Conservation (phyloP, 2,329 filamentous ascomycete species). For the Scopulariopsis brevicaulis region DNA sequence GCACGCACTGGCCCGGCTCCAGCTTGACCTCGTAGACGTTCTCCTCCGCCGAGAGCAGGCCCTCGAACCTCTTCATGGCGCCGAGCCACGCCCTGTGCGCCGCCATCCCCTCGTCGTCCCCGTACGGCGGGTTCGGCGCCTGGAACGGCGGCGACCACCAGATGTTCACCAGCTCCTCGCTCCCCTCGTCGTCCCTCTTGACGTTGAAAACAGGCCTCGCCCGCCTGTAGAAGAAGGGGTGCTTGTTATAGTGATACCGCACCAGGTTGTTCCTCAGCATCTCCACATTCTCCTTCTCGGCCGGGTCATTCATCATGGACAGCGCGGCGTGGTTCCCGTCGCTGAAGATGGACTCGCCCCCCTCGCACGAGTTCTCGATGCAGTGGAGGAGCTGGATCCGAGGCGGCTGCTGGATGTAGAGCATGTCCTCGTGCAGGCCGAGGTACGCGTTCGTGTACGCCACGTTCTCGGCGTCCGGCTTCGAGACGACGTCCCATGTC, state of each 20-base stretch:
- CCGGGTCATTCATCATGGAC: constrained; percentile 16
- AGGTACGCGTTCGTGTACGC: constrained; percentile 78
- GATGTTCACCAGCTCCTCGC: constrained; percentile 14
- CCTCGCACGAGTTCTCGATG: constrained; percentile 64
- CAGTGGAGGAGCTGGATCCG: constrained; percentile 84
- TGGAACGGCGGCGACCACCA: constrained; percentile 77
- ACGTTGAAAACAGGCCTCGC: constrained; percentile 40
- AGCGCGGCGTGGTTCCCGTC: constrained; percentile 57
- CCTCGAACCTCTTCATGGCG: constrained; percentile 43
- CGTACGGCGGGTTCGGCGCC: constrained; percentile 28
- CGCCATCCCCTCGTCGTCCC: constrained; percentile 6
- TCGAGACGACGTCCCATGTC: constrained; percentile 81
- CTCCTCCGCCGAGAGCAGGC: constrained; percentile 40
- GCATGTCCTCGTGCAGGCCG: constrained; percentile 84
- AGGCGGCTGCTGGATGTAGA: constrained; percentile 74
- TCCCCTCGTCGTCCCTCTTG: constrained; percentile 4
- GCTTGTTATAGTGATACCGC: constrained; percentile 59
- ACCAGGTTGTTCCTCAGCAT: constrained; percentile 32
- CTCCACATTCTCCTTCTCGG: constrained; percentile 12
- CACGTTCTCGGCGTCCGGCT: constrained; percentile 78
- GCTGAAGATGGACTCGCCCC: constrained; percentile 78
- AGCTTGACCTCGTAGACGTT: constrained; percentile 62
- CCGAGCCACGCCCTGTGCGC: constrained; percentile 28
- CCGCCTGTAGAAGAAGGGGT: constrained; percentile 50
- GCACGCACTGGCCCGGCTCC: constrained; percentile 71